Evolutionary conservation across 192 early-diverging fungal species (phyloP).

Genomic region (Rhizophagus prolifer): DNA sequence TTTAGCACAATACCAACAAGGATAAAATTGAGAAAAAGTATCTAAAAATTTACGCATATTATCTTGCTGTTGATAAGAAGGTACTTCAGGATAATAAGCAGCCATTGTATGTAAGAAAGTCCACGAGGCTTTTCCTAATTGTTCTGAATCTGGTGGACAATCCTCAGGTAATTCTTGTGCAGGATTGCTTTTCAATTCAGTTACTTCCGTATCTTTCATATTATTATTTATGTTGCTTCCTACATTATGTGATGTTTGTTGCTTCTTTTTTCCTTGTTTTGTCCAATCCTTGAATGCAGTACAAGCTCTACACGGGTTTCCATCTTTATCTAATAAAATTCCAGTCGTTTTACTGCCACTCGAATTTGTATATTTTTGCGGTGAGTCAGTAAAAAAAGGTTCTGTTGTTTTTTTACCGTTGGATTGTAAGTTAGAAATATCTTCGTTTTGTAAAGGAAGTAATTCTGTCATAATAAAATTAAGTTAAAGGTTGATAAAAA

Average conservation of each 20-base stretch:
- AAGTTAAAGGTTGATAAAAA: not conserved
- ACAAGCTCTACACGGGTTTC: slow-evolving; percentile 80
- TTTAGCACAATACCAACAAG: slow-evolving; percentile 85
- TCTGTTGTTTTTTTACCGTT: not conserved
- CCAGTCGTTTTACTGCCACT: not conserved
- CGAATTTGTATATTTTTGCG: not conserved
- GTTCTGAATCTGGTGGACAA: slow-evolving; percentile 81
- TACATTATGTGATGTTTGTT: slow-evolving; percentile 30
- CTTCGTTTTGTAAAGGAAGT: slow-evolving; percentile 6
- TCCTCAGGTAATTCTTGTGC: slow-evolving; percentile 32
- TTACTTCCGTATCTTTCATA: slow-evolving; percentile 19
- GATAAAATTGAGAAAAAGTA: slow-evolving; percentile 87
- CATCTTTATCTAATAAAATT: slow-evolving; percentile 47
- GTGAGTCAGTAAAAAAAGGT: not conserved
- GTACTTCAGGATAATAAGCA: slow-evolving; percentile 89
- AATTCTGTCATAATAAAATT: slow-evolving; percentile 12
- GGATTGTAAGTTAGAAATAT: not conserved
- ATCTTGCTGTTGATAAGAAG: slow-evolving; percentile 66
- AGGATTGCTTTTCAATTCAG: not conserved
- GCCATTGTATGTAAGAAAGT: slow-evolving; percentile 97
- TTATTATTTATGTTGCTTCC: slow-evolving; percentile 17
- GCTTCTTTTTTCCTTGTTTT: slow-evolving; percentile 50
- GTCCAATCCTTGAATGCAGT: slow-evolving; percentile 75
- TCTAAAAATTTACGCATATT: slow-evolving; percentile 73
- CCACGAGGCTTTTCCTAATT: slow-evolving; percentile 91